Conservation (phyloP, 2,329 filamentous ascomycete genomes). For the Berkeleyomyces rouxiae region DNA sequence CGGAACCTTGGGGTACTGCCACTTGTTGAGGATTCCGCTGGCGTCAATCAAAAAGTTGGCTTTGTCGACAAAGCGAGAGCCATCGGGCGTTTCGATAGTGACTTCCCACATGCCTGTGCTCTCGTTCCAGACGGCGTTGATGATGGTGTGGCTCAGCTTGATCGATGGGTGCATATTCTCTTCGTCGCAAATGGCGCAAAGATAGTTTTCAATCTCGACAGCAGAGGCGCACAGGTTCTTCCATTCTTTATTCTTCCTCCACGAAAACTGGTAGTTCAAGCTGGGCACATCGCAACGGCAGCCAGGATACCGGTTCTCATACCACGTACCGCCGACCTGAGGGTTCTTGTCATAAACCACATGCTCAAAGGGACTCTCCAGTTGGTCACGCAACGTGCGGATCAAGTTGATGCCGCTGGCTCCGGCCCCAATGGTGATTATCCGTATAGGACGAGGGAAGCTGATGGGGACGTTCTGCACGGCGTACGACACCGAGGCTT, state of each 20-base stretch:
- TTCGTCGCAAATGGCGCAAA: conserved; percentile 31
- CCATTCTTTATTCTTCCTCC: conserved; percentile 43
- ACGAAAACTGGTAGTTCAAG: conserved; percentile 47
- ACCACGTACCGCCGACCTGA: conserved; percentile 40
- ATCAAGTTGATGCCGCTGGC: conserved; percentile 21
- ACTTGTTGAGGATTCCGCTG: conserved; percentile 37
- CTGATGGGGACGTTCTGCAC: conserved; percentile 9
- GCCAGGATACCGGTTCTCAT: conserved; percentile 41
- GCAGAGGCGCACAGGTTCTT: conserved; percentile 38
- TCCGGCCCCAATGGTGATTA: conserved; percentile 20
- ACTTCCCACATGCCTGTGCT: conserved; percentile 27
- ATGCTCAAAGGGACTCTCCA: conserved; percentile 26
- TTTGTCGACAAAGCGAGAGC: conserved; percentile 28
- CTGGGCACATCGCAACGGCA: conserved; percentile 39
- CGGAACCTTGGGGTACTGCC: conserved; percentile 35
- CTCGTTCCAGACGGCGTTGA: conserved; percentile 30
- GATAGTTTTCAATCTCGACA: conserved; percentile 38
- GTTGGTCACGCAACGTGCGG: conserved; percentile 27
- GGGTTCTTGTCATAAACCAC: conserved; percentile 40
- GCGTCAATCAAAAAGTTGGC: conserved; percentile 34
- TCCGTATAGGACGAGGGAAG: conserved; percentile 15
- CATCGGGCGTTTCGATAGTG: conserved; percentile 20
- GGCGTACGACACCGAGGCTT: neutral
- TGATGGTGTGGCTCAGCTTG: conserved; percentile 27
- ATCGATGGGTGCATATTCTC: conserved; percentile 29